Evolutionary conservation across 495 filamentous ascomycete species (phyloP), one percentile per base, ranked within the genome.

Genomic region (Xylaria castorea): DNA sequence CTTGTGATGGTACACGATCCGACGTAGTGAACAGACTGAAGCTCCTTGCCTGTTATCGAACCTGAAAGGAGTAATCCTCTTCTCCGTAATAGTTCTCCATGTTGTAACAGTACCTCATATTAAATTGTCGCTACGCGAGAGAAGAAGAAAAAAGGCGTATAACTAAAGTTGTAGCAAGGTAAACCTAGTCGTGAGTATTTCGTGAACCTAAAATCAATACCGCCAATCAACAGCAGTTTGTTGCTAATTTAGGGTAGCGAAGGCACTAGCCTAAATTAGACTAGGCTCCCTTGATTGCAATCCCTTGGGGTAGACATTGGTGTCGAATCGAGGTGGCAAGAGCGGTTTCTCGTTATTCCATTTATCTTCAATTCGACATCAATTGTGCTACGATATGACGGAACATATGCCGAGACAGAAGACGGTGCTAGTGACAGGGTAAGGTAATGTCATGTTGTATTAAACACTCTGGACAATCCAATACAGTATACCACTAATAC

Each of bases 371-470:
- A 22, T 46, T 46, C 5, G 27, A 32, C 22, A 38, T 1, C 7
- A 42, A 42, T n/a, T 58, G 3, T n/a, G 46, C 42, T 27, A 18
- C 57, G 27, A 53, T 25, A 71, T 75, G 76, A 22, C 71, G 14
- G 73, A 61, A 36, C 70, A 70, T 11, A 75, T 74, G 42, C 72
- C 82, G 48, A 80, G 81, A 44, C 82, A 85, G 72, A 87, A 86
- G 76, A 84, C 80, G n/a, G 85, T 85, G 27, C 80, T 88, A 34
- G 83, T 87, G 66, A 87, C 86, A 57, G 86, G 86, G 85, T 87
- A 75, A 55, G 80, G 50, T 64, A 30, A 38, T 27, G 9, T 34
- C 22, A 7, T 34, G 22, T 12, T 27, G 22, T 34, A 40, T 61
- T 18, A 5, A 14, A 3, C 2, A n/a, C 27, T 30, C 44, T 22